Conservation (phyloP, 805 yeast genomes). For the Yamadazyma phyllophila region DNA sequence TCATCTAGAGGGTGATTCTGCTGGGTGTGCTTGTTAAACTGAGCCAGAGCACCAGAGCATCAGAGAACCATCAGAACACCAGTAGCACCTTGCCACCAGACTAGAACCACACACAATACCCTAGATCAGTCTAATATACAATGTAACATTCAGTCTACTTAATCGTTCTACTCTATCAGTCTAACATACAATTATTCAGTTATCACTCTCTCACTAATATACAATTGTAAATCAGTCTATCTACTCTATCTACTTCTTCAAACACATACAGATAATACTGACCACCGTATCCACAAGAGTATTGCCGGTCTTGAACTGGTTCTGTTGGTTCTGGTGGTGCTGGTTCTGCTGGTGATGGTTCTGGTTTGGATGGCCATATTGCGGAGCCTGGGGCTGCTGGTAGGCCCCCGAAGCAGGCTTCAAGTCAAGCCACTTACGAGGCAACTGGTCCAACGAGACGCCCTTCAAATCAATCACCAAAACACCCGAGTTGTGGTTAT, state of each 20-base stretch:
- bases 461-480: conserved; percentile 58
- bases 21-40: conserved; percentile 79
- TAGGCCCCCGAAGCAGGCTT: conserved; percentile 29
- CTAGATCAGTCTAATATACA: too few species aligned
- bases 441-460: conserved; percentile 27
- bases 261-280: conserved; percentile 33
- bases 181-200: background rate
- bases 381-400: conserved; percentile 16
- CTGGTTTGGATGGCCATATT: conserved; percentile 17
- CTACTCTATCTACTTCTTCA: too few species aligned
- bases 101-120: too few species aligned
- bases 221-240: too few species aligned
- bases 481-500: conserved; percentile 77
- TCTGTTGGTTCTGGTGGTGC: conserved; percentile 24
- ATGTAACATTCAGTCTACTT: too few species aligned
- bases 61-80: too few species aligned
- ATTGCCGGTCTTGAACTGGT: conserved; percentile 26
- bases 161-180: too few species aligned
- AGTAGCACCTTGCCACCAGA: too few species aligned
- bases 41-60: too few species aligned
- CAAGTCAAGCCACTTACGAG: conserved; percentile 28
- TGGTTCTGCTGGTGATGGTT: conserved; percentile 19
- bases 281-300: conserved; percentile 27
- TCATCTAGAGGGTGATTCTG: conserved; percentile 78
- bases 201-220: too few species aligned